These are phyloP conservation scores for Achlya hypogyna DNA, from an alignment of 352 stramenopile species.

Conservation along the genomic window DNA sequence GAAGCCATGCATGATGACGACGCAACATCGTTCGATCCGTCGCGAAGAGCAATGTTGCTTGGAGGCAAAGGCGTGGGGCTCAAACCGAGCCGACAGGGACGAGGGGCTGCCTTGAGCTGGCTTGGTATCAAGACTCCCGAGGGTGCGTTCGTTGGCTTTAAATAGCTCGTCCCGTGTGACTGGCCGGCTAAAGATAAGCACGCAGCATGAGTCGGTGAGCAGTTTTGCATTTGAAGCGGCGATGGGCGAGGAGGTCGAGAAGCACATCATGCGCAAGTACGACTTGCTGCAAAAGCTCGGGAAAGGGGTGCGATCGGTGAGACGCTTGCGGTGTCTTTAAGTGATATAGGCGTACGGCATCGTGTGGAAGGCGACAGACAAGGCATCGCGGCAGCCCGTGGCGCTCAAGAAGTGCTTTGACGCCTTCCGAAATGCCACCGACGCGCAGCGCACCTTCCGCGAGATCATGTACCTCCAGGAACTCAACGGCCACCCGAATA, in stretches of 20 bases:
- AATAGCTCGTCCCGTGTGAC: not conserved
- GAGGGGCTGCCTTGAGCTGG: too few relatives aligned
- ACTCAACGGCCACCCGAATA: slow-evolving; percentile 88
- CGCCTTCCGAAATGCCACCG: slow-evolving; percentile 92
- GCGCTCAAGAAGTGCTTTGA: slow-evolving; percentile 97
- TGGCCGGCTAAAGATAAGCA: not conserved
- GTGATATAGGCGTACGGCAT: slow-evolving; percentile 92
- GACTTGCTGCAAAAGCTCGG: slow-evolving; percentile 90
- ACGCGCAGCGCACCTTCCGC: slow-evolving; percentile 92
- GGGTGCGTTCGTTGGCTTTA: not conserved
- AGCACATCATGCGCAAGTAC: slow-evolving; percentile 90
- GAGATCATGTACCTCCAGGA: slow-evolving; percentile 95
- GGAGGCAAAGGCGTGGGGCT: too few relatives aligned
- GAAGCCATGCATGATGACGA: too few relatives aligned
- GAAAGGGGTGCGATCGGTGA: slow-evolving; percentile 63
- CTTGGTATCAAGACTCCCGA: too few relatives aligned
- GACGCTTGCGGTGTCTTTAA: not conserved
- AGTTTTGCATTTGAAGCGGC: not conserved
- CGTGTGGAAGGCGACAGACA: slow-evolving; percentile 95
- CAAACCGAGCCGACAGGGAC: too few relatives aligned
- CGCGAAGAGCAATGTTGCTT: too few relatives aligned
- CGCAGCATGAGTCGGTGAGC: not conserved
- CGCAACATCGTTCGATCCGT: too few relatives aligned
- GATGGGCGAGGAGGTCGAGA: slow-evolving; percentile 92
- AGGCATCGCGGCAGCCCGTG: slow-evolving; percentile 81